Percentiles rank a stretch among this genome's conserved stretches.
phyloP scores from a whole-genome alignment of 441 rosid species.

The Adansonia rubrostipa region DNA sequence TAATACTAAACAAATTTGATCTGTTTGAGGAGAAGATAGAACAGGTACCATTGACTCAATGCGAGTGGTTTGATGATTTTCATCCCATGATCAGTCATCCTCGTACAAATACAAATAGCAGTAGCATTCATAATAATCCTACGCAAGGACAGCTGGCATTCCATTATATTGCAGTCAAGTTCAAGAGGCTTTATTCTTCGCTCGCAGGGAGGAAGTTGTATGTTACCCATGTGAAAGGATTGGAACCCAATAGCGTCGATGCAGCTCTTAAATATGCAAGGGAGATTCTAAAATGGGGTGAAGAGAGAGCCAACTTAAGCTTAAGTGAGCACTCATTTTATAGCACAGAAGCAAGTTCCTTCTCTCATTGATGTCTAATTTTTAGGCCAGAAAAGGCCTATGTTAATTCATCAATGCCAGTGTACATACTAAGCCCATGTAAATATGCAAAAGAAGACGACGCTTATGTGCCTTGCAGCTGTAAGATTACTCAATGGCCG shows the following conservation, averaged over 20 bases:
- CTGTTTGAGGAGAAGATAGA: conserved; percentile 85
- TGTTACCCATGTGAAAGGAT: conserved; percentile 70
- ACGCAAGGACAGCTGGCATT: conserved; percentile 79
- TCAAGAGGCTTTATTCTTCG: conserved; percentile 76
- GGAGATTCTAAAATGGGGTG: conserved; percentile 96
- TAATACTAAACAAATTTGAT: conserved; percentile 85
- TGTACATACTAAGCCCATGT: conserved; percentile 46
- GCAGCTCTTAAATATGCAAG: conserved; percentile 68
- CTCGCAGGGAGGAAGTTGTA: conserved; percentile 75
- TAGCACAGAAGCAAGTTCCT: conserved; percentile 85
- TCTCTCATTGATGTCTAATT: conserved; percentile 48
- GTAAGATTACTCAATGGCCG: neutral
- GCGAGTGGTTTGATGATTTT: conserved; percentile 95
- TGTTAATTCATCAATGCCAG: conserved; percentile 28
- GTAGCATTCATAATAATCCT: conserved; percentile 67
- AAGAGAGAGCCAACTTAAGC: conserved; percentile 70
- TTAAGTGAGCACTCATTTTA: conserved; percentile 77
- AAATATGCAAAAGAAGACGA: conserved; percentile 31
- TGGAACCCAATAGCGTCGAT: conserved; percentile 73
- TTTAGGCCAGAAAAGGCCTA: conserved; percentile 19
- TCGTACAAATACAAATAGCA: conserved; percentile 47
- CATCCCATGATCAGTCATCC: conserved; percentile 72
- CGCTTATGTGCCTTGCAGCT: neutral
- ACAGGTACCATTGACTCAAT: conserved; percentile 58
- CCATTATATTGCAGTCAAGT: conserved; percentile 82